phyloP scores from a whole-genome alignment of 768 basidiomycete species.

The Lyophyllum shimeji region DNA sequence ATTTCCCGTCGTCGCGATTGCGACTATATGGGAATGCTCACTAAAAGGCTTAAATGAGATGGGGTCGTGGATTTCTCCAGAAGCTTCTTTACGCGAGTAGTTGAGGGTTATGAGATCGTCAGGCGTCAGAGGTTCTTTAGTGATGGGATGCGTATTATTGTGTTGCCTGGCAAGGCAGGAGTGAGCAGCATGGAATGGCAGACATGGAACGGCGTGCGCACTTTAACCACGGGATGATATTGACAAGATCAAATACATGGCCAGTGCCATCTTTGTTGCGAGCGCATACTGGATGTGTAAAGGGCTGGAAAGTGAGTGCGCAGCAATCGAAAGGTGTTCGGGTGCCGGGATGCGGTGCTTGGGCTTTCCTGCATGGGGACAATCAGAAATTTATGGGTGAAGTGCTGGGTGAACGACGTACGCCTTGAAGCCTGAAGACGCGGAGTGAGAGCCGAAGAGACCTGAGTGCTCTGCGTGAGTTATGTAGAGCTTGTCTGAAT shows the following conservation, averaged over 20 bases:
- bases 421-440: conserved; percentile 73
- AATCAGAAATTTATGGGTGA: conserved; percentile 12
- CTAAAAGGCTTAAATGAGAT: conserved; percentile 98
- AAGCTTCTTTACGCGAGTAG: conserved; percentile 78
- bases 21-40: conserved; percentile 93
- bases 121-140: conserved; percentile 68
- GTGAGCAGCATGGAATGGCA: neutral
- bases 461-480: conserved; percentile 89
- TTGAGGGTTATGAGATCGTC: conserved; percentile 77
- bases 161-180: conserved; percentile 57
- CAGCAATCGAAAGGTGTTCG: conserved; percentile 89
- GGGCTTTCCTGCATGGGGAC: conserved; percentile 51
- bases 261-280: conserved; percentile 81
- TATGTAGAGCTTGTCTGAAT: conserved; percentile 84
- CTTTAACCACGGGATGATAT: conserved; percentile 96
- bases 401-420: conserved; percentile 26
- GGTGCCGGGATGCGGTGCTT: conserved; percentile 63
- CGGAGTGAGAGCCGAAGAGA: conserved; percentile 76
- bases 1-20: conserved; percentile 87
- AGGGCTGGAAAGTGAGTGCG: conserved; percentile 87
- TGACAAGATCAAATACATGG: conserved; percentile 82
- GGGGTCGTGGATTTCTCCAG: conserved; percentile 91
- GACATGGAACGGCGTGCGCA: conserved; percentile 30
- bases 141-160: conserved; percentile 76
- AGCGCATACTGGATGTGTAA: conserved; percentile 85